Evolutionary conservation across 768 basidiomycete species (phyloP).

Genomic region (Pleurotus platypus): DNA sequence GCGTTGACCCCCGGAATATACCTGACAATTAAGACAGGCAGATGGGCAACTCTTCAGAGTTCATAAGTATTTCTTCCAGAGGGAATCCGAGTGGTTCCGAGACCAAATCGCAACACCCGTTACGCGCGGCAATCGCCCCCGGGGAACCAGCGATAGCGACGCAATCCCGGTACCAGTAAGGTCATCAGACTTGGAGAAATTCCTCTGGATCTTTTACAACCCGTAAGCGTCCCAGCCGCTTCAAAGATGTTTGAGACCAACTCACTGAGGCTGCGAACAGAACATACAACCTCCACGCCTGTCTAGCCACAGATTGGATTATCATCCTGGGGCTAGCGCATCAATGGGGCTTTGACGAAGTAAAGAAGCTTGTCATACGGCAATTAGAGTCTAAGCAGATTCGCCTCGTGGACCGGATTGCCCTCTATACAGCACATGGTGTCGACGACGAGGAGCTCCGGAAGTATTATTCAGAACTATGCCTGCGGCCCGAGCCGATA

Average conservation of each 20-base stretch:
- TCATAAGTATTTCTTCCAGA: conserved; percentile 59
- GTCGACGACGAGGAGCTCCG: conserved; percentile 46
- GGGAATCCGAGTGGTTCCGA: conserved; percentile 52
- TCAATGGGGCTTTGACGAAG: conserved; percentile 51
- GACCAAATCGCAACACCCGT: conserved; percentile 27
- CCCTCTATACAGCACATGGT: conserved; percentile 32
- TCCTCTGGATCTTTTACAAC: conserved; percentile 58
- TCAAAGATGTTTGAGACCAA: not conserved
- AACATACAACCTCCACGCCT: conserved; percentile 52
- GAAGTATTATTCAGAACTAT: conserved; percentile 53
- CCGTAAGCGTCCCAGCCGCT: conserved; percentile 29
- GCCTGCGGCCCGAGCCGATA: conserved; percentile 46
- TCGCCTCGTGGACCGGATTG: conserved; percentile 49
- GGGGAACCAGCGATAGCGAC: conserved; percentile 34
- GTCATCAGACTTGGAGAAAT: conserved; percentile 35
- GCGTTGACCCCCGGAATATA: not conserved
- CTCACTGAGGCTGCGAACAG: conserved; percentile 24
- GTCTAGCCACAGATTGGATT: conserved; percentile 48
- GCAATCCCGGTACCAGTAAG: conserved; percentile 39
- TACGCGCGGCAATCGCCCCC: conserved; percentile 23
- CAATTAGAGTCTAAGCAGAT: conserved; percentile 43
- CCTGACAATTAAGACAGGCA: conserved; percentile 32
- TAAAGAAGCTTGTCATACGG: conserved; percentile 47
- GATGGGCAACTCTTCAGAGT: conserved; percentile 54
- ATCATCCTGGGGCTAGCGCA: conserved; percentile 50